Base-by-base conservation (phyloP, 2,329 filamentous ascomycete genomes). In the Hypomyces perniciosus region DNA sequence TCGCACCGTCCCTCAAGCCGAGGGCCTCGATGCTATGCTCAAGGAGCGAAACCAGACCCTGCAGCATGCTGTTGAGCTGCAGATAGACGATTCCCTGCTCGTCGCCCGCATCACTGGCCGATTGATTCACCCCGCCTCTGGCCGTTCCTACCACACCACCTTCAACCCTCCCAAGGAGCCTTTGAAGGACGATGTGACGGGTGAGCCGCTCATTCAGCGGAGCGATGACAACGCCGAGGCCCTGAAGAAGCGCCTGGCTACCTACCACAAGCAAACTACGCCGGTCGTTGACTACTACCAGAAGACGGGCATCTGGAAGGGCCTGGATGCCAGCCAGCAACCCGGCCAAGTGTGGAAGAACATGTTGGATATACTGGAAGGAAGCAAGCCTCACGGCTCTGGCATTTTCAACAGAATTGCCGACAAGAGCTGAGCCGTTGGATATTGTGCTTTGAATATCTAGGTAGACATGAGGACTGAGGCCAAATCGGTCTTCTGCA, bases 271-370 rank as follows among this genome's bases (percentile, higher is more conserved):
- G 60, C 93, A 99, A 82, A 99, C 93, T 33, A 74, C 83, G 41
- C 93, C 93, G 20, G 93, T 99, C 45, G 91, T 96, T 56, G 80
- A 84, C 53, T 99, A 99, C 80, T 99, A 99, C 83, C 88, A 95
- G 76, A 90, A 90, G 74, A 95, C 88, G 45, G 91, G 91, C 61
- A 96, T 99, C 78, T 99, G 93, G 93, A 86, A 86, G 72, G 86
- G 87, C 56, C 83, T 99, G 63, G 93, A 99, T 69, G 93, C 93
- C 58, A 95, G 88, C 77, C 90, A 99, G 78, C 86, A 96, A 74
- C 93, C 93, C 20, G 88, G 89, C 44, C 85, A 91, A 71, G 93
- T 99, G 56, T 99, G 93, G 93, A 91, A 90, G 79, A 89, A 85
- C 69, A 76, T 99, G 69, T 77, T 97, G 56, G 82, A 84, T 64